Evolutionary conservation across 2,329 filamentous ascomycete species (phyloP).

Genomic region (Hymenoscyphus fraxineus): DNA sequence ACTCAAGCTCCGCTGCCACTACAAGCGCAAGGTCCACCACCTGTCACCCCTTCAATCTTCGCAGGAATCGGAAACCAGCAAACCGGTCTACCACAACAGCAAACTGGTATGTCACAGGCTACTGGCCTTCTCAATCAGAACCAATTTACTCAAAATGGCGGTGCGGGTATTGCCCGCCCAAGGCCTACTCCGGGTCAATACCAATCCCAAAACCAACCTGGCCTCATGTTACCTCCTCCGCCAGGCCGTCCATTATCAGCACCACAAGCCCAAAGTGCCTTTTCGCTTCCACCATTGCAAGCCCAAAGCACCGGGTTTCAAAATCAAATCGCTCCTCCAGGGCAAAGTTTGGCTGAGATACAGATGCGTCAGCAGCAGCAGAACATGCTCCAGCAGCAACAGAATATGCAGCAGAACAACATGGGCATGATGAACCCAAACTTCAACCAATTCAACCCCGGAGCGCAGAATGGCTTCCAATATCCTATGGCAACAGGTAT

Average conservation of each 20-base stretch:
- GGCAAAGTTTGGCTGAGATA: constrained; percentile 74
- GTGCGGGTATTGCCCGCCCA: constrained; percentile 50
- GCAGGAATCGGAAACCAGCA: constrained; percentile 46
- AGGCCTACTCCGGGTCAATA: constrained; percentile 68
- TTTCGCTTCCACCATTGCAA: constrained; percentile 71
- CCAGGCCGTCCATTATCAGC: constrained; percentile 82
- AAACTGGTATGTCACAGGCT: constrained; percentile 42
- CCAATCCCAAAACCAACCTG: constrained; percentile 51
- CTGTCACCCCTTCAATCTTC: constrained; percentile 59
- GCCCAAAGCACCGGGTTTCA: constrained; percentile 79
- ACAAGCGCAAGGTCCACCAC: constrained; percentile 40
- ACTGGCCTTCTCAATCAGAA: constrained; percentile 37
- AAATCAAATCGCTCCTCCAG: constrained; percentile 63
- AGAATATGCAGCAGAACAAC: constrained; percentile 37
- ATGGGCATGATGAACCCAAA: constrained; percentile 35
- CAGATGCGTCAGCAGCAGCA: constrained; percentile 46
- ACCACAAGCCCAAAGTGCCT: constrained; percentile 73
- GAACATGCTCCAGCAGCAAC: constrained; percentile 54
- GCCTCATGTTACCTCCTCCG: constrained; percentile 69
- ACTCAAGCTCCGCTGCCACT: constrained; percentile 32
- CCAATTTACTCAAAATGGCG: constrained; percentile 37
- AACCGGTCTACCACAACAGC: constrained; percentile 38
- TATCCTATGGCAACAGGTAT: constrained; percentile 28
- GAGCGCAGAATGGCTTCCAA: constrained; percentile 29
- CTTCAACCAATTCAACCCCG: constrained; percentile 34